Evolutionary conservation across 805 yeast species (phyloP).

Genomic region (Saccharomycopsis vini): DNA sequence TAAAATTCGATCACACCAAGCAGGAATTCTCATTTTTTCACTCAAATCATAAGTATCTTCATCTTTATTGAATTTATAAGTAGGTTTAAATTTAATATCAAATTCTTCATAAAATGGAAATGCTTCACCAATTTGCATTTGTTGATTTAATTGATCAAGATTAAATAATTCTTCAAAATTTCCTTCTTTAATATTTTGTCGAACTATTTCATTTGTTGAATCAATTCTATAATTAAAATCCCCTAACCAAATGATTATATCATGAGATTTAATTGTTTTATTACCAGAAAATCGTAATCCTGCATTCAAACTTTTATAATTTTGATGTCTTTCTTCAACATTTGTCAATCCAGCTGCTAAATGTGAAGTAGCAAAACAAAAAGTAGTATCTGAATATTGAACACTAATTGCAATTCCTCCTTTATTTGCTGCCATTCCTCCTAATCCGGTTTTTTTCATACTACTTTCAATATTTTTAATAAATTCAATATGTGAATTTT

Average conservation of each 20-base stretch:
- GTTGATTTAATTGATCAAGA: slow-evolving; percentile 69
- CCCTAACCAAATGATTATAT: slow-evolving; percentile 82
- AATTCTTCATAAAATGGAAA: slow-evolving; percentile 78
- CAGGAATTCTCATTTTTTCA: slow-evolving; percentile 88
- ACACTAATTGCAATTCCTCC: slow-evolving; percentile 75
- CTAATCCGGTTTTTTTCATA: slow-evolving; percentile 84
- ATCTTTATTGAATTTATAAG: slow-evolving; percentile 89
- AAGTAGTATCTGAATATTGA: slow-evolving; percentile 51
- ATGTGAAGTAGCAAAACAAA: slow-evolving; percentile 81
- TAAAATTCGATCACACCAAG: slow-evolving; percentile 93
- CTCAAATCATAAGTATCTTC: slow-evolving; percentile 76
- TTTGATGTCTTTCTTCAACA: slow-evolving; percentile 75
- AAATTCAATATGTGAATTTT: slow-evolving; percentile 39
- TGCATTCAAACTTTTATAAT: slow-evolving; percentile 68
- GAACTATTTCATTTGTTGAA: slow-evolving; percentile 61
- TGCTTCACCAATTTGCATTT: slow-evolving; percentile 66
- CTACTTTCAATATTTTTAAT: slow-evolving; percentile 60
- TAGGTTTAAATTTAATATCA: slow-evolving; percentile 76
- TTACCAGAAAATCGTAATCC: slow-evolving; percentile 57
- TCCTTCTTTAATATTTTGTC: slow-evolving; percentile 39
- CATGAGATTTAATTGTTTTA: slow-evolving; percentile 62
- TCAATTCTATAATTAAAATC: slow-evolving; percentile 85
- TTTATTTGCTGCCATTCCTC: slow-evolving; percentile 79
- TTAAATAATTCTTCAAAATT: slow-evolving; percentile 49
- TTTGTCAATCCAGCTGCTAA: slow-evolving; percentile 88